Evolutionary conservation across 1,284 basidiomycete species (phyloP).

Genomic region (Cystobasidiaceae sp.): DNA sequence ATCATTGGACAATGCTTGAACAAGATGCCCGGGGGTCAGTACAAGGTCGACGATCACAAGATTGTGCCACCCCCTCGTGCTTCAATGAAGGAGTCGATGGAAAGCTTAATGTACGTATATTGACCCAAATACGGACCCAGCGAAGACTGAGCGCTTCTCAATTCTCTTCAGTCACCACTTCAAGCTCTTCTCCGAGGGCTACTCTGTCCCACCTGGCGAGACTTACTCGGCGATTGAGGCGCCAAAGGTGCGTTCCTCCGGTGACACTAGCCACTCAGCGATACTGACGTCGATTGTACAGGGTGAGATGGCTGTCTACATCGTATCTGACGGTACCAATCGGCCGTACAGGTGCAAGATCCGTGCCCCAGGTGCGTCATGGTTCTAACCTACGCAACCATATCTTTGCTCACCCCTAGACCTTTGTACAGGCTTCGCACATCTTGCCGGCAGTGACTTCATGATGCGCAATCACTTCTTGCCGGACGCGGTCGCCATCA

Average conservation of each 20-base stretch:
- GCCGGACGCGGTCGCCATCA: slow-evolving; percentile 77
- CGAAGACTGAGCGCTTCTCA: neutral
- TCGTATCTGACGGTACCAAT: slow-evolving; percentile 88
- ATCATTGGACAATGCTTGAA: slow-evolving; percentile 92
- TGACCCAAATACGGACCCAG: neutral
- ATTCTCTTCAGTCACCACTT: slow-evolving; percentile 92
- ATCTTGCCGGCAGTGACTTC: slow-evolving; percentile 85
- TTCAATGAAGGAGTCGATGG: slow-evolving; percentile 99
- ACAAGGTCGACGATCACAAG: slow-evolving; percentile 98
- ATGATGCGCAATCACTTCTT: slow-evolving; percentile 63
- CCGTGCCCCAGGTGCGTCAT: slow-evolving; percentile 56
- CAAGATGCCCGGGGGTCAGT: slow-evolving; percentile 89
- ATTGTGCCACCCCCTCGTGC: slow-evolving; percentile 94
- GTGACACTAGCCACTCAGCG: slow-evolving; percentile 57
- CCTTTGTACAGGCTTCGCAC: slow-evolving; percentile 69
- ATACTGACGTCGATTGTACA: too few species aligned
- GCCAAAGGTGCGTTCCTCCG: slow-evolving; percentile 88
- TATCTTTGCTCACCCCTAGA: neutral
- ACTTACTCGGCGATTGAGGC: slow-evolving; percentile 98
- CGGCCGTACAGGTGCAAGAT: slow-evolving; percentile 92
- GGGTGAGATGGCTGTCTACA: slow-evolving; percentile 63
- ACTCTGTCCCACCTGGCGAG: slow-evolving; percentile 93
- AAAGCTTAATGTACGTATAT: slow-evolving; percentile 31
- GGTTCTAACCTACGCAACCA: neutral
- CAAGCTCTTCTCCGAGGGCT: slow-evolving; percentile 64